Conservation (phyloP, 1,284 basidiomycete species). For the Ustilago shanxiensis region DNA sequence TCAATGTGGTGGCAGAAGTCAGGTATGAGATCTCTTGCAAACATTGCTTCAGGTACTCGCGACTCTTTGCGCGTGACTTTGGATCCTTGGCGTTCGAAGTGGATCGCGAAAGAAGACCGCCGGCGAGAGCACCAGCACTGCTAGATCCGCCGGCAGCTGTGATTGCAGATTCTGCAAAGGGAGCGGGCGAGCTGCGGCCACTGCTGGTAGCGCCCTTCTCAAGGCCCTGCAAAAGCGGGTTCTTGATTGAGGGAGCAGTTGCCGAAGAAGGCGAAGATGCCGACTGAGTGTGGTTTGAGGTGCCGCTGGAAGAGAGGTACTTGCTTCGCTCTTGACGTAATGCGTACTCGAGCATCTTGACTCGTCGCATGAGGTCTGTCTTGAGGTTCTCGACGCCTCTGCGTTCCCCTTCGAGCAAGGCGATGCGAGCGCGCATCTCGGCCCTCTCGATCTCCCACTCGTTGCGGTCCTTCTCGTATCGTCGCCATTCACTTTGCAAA, state of each 20-base stretch:
- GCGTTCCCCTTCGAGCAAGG: conserved; percentile 95
- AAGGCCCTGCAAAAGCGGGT: conserved; percentile 45
- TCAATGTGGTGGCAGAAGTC: conserved; percentile 95
- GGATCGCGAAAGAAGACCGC: conserved; percentile 39
- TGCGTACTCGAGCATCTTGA: conserved; percentile 95
- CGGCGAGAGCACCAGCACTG: conserved; percentile 30
- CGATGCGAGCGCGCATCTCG: conserved; percentile 97
- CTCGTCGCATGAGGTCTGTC: conserved; percentile 91
- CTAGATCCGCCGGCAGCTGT: conserved; percentile 20
- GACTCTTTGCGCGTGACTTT: conserved; percentile 90
- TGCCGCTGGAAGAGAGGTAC: conserved; percentile 41
- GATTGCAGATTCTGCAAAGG: conserved; percentile 33
- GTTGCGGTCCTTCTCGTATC: conserved; percentile 91
- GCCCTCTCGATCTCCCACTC: conserved; percentile 99
- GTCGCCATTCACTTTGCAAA: conserved; percentile 96
- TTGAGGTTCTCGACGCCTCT: conserved; percentile 97
- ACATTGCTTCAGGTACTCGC: conserved; percentile 98
- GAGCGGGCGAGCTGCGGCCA: conserved; percentile 58
- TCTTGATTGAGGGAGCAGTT: conserved; percentile 39
- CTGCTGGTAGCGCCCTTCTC: conserved; percentile 53
- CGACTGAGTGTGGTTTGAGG: conserved; percentile 15
- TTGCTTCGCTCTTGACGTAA: conserved; percentile 80
- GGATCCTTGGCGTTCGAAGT: conserved; percentile 79
- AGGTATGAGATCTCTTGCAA: conserved; percentile 97
- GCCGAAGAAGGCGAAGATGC: conserved; percentile 34